Evolutionary conservation across 495 filamentous ascomycete genomes (phyloP).

Genomic region (Neurospora cerealis): DNA sequence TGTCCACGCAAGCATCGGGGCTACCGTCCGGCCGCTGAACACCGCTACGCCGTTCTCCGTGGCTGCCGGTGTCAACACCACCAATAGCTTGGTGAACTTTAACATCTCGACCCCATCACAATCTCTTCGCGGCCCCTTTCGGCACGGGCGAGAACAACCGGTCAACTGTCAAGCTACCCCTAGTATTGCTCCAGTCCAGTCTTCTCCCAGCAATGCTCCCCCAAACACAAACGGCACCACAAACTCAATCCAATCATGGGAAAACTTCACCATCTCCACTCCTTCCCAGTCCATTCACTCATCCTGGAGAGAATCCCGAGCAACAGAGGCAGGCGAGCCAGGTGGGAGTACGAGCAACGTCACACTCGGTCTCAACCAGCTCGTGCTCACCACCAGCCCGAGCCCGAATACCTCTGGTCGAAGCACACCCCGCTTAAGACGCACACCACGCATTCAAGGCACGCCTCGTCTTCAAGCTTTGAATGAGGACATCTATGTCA

Average conservation of each 20-base stretch:
- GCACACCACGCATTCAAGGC: background rate
- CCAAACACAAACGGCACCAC: background rate
- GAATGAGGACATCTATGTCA: background rate
- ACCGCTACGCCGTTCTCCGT: background rate
- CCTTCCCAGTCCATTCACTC: background rate
- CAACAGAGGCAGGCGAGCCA: background rate
- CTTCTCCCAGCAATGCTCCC: background rate
- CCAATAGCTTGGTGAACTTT: background rate
- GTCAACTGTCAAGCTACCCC: too few species aligned
- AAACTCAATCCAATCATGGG: background rate
- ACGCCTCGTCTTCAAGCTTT: background rate
- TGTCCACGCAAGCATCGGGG: background rate
- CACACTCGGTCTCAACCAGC: background rate
- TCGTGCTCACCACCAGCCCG: background rate
- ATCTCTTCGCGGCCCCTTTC: too few species aligned
- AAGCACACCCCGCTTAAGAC: background rate
- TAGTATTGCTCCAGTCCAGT: background rate
- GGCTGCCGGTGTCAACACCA: background rate
- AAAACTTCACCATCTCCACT: background rate
- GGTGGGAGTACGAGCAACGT: background rate
- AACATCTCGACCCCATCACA: too few species aligned
- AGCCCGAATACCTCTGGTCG: background rate
- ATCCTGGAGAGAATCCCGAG: background rate
- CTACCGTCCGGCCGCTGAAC: background rate
- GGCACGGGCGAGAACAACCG: too few species aligned